A percentile compares a stretch with the other conserved stretches of the same genome.
Evolutionary conservation across 2,329 filamentous ascomycete genomes (phyloP).

Genomic region (Exophiala sp.): DNA sequence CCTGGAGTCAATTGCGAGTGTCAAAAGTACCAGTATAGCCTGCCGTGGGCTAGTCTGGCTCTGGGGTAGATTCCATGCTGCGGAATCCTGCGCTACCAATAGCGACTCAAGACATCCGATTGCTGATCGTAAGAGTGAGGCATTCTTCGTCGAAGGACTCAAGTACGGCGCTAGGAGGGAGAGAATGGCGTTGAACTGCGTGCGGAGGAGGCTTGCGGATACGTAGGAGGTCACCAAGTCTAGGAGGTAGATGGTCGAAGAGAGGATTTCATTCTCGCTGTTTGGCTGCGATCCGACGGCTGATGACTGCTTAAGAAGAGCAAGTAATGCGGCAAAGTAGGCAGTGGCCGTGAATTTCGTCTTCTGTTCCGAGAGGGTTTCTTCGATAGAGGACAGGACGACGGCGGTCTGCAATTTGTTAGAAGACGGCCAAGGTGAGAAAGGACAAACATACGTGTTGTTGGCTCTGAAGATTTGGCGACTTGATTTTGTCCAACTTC

Average conservation of each 20-base stretch:
- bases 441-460: conserved; percentile 65
- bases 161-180: conserved; percentile 80
- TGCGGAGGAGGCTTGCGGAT: conserved; percentile 79
- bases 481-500: conserved; percentile 95
- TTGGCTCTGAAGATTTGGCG: conserved; percentile 92
- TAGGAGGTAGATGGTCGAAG: conserved; percentile 90
- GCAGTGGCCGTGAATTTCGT: conserved; percentile 78
- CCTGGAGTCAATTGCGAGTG: conserved; percentile 77
- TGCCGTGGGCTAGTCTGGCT: conserved; percentile 80
- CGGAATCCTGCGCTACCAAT: conserved; percentile 79
- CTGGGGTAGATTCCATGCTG: conserved; percentile 82
- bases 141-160: conserved; percentile 75
- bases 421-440: conserved; percentile 11
- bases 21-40: conserved; percentile 80
- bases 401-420: conserved; percentile 63
- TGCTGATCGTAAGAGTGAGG: conserved; percentile 77
- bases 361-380: conserved; percentile 85
- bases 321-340: conserved; percentile 93
- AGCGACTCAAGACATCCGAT: conserved; percentile 94
- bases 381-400: conserved; percentile 86
- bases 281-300: conserved; percentile 55
- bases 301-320: conserved; percentile 75
- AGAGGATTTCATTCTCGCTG: conserved; percentile 76
- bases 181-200: conserved; percentile 93
- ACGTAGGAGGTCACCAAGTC: conserved; percentile 84